A percentile compares a stretch with the other conserved stretches of the same genome.
Evolutionary conservation across 768 basidiomycete species (phyloP).

Genomic region (Lyophyllum semitale): DNA sequence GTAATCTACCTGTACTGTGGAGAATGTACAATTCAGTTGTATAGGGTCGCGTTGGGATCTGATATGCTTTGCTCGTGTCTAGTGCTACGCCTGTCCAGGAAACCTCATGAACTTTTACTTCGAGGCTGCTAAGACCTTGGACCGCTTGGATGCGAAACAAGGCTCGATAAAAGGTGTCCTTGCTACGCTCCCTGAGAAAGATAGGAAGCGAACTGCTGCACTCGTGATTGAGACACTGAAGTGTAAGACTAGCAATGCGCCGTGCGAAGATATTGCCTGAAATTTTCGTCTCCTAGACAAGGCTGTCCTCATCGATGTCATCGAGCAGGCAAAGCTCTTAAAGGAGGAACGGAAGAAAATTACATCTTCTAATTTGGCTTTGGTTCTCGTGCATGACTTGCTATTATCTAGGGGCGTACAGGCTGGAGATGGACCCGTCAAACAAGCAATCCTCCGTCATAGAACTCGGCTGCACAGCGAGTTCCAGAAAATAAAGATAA

Average conservation of each 20-base stretch:
- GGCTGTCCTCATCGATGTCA: conserved; percentile 68
- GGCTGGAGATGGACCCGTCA: conserved; percentile 87
- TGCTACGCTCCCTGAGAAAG: conserved; percentile 70
- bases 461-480: conserved; percentile 89
- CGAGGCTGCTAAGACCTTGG: conserved; percentile 80
- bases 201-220: conserved; percentile 77
- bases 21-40: conserved; percentile 20
- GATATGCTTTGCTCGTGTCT: conserved; percentile 30
- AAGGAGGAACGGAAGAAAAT: conserved; percentile 77
- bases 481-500: conserved; percentile 81
- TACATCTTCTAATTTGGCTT: conserved; percentile 71
- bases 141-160: conserved; percentile 83
- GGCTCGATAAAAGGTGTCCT: conserved; percentile 92
- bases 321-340: conserved; percentile 66
- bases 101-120: conserved; percentile 92
- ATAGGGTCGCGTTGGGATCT: conserved; percentile 17
- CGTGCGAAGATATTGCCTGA: neutral
- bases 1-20: conserved; percentile 7
- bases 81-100: conserved; percentile 20
- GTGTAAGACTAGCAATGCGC: conserved; percentile 56
- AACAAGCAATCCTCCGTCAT: conserved; percentile 84
- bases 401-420: conserved; percentile 85
- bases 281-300: conserved; percentile 57
- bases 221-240: conserved; percentile 95
- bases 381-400: conserved; percentile 90